These are phyloP conservation scores for Diutina scorzettiae DNA, from an alignment of 1,139 yeast genomes.

Conservation along the genomic window DNA sequence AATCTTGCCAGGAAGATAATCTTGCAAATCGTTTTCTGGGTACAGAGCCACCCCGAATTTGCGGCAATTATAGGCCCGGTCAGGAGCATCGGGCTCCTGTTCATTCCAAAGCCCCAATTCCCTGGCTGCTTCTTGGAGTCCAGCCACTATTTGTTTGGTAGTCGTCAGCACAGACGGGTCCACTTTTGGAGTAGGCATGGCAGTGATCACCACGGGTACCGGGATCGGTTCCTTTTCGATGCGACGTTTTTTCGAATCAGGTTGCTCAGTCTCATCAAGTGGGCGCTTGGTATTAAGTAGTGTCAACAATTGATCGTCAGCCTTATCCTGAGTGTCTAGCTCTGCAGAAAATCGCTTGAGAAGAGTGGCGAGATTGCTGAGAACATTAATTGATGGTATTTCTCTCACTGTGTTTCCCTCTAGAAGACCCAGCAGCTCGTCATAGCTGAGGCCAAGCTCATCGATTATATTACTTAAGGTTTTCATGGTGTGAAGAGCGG, in stretches of 20 bases:
- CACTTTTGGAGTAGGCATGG: neutral
- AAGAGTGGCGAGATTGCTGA: slow-evolving; percentile 34
- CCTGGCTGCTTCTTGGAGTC: slow-evolving; percentile 1
- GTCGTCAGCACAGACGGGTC: neutral
- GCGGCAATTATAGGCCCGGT: slow-evolving; percentile 3
- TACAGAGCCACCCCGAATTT: slow-evolving; percentile 84
- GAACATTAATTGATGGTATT: slow-evolving; percentile 33
- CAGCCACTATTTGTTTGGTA: neutral
- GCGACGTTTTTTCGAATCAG: neutral
- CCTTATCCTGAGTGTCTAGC: slow-evolving; percentile 32
- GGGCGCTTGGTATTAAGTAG: slow-evolving; percentile 9
- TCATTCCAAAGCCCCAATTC: slow-evolving; percentile 2
- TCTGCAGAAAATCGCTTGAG: slow-evolving; percentile 38
- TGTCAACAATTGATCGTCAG: slow-evolving; percentile 30
- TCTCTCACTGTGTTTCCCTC: slow-evolving; percentile 44
- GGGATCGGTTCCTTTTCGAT: neutral
- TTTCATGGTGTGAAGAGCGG: slow-evolving; percentile 4
- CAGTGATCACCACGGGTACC: neutral
- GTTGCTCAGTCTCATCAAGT: neutral
- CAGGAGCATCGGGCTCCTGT: neutral
- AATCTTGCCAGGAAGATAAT: slow-evolving; percentile 72
- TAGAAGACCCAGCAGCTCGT: slow-evolving; percentile 44
- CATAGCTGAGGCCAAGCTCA: slow-evolving; percentile 43
- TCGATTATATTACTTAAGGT: slow-evolving; percentile 41
- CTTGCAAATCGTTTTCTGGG: slow-evolving; percentile 68